Percentiles rank a stretch among this genome's conserved stretches.
phyloP scores from a whole-genome alignment of 352 stramenopile species.

The Poterioochromonas sp. region DNA sequence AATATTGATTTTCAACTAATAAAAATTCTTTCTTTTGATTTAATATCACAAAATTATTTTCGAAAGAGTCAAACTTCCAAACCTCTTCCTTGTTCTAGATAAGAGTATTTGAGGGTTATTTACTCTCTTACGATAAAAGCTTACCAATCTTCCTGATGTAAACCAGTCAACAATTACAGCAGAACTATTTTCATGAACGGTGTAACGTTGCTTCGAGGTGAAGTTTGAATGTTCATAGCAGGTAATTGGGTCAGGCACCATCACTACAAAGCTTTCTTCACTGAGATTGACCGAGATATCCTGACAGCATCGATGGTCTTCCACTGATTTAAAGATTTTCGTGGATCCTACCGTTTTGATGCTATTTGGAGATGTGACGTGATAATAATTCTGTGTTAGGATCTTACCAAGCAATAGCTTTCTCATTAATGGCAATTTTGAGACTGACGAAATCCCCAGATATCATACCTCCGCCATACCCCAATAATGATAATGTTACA shows the following conservation, averaged over 20 bases:
- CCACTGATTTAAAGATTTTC: not conserved
- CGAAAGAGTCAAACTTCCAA: too few relatives aligned
- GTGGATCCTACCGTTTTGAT: not conserved
- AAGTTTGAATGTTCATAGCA: not conserved
- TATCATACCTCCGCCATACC: not conserved
- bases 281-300: not conserved
- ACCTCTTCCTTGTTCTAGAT: too few relatives aligned
- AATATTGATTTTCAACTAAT: not conserved
- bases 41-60: too few relatives aligned
- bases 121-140: not conserved
- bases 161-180: not conserved
- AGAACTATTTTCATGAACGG: not conserved
- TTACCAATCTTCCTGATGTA: not conserved
- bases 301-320: not conserved
- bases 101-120: too few relatives aligned
- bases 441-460: not conserved
- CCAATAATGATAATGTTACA: not conserved
- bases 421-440: not conserved
- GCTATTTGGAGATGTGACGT: not conserved
- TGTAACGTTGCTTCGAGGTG: not conserved
- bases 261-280: not conserved
- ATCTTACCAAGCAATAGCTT: not conserved
- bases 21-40: not conserved
- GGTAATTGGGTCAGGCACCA: not conserved
- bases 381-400: not conserved